Evolutionary conservation across 208 protist genomes (phyloP).

Genomic region (Leishmania martiniquensis): DNA sequence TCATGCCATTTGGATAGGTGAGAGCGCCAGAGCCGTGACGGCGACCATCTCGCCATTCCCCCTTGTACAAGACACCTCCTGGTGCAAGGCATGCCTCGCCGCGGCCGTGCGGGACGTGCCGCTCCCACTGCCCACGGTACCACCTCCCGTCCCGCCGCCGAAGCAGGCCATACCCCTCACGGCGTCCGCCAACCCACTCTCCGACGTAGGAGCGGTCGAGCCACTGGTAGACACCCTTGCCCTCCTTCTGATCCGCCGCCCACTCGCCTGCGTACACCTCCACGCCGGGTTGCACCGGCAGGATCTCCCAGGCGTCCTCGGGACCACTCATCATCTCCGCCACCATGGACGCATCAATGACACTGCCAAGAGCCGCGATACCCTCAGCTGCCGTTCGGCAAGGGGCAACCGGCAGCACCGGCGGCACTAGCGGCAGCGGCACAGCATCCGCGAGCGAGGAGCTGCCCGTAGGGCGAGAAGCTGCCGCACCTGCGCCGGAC

Average conservation of each 20-base stretch:
- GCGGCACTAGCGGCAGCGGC: neutral
- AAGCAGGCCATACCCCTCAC: conserved; percentile 79
- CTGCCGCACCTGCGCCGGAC: neutral
- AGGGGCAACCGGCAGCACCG: conserved; percentile 2
- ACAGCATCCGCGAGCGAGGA: neutral
- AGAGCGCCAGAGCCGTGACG: conserved; percentile 65
- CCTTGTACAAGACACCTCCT: conserved; percentile 58
- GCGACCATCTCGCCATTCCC: conserved; percentile 54
- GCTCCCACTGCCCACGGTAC: conserved; percentile 84
- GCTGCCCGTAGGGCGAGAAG: neutral
- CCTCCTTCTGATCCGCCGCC: conserved; percentile 71
- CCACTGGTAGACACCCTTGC: conserved; percentile 85
- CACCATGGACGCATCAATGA: conserved; percentile 18
- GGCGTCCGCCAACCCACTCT: conserved; percentile 67
- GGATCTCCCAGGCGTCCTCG: conserved; percentile 24
- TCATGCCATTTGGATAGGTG: conserved; percentile 34
- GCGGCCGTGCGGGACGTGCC: conserved; percentile 68
- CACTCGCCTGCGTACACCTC: conserved; percentile 93
- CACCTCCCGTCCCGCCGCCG: conserved; percentile 57
- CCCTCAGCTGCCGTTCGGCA: conserved; percentile 23
- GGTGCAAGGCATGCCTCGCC: conserved; percentile 65
- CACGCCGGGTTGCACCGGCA: conserved; percentile 37
- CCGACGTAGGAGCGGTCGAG: conserved; percentile 76
- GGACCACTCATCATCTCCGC: conserved; percentile 17
- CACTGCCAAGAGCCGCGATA: conserved; percentile 19